Conservation (phyloP, 345 rosid species). For the Aquilaria yunnanensis region DNA sequence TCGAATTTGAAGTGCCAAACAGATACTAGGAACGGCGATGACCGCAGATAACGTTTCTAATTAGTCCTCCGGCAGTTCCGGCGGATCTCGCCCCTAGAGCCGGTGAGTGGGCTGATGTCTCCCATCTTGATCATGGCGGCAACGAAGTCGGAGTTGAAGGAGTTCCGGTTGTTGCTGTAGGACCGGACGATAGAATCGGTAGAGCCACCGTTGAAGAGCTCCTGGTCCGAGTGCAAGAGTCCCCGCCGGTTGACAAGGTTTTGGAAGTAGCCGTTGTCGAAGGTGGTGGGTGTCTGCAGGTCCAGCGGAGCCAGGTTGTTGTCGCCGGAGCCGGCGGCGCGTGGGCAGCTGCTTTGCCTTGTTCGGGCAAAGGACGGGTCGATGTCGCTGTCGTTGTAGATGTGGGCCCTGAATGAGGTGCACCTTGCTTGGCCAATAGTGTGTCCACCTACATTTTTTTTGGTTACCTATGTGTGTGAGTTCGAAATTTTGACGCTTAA, state of each 20-base stretch:
- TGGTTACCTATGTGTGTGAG: not conserved
- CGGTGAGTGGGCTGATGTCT: conserved; percentile 69
- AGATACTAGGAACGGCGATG: too few species aligned
- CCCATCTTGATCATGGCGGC: conserved; percentile 87
- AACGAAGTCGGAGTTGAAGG: conserved; percentile 55
- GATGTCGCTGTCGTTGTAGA: conserved; percentile 73
- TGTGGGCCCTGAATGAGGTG: conserved; percentile 42
- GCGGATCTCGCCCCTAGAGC: conserved; percentile 68
- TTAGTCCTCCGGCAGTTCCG: conserved; percentile 58
- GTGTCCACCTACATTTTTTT: conserved; percentile 42
- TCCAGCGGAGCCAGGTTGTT: conserved; percentile 68
- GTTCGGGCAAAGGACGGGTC: conserved; percentile 47
- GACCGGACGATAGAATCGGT: conserved; percentile 55
- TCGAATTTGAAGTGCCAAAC: too few species aligned
- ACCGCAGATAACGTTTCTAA: conserved; percentile 16
- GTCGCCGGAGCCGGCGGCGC: conserved; percentile 39
- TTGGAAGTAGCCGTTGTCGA: conserved; percentile 72
- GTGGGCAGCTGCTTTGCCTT: conserved; percentile 45
- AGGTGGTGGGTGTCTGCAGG: conserved; percentile 35
- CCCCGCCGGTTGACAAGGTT: conserved; percentile 57
- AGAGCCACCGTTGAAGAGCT: conserved; percentile 64
- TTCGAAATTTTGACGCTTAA: conserved; percentile 10
- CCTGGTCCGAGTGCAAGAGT: conserved; percentile 74
- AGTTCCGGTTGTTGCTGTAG: conserved; percentile 40
- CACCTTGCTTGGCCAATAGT: conserved; percentile 82